Base-by-base conservation (phyloP, 257 asterid genomes). In the Marsdenia floribunda region DNA sequence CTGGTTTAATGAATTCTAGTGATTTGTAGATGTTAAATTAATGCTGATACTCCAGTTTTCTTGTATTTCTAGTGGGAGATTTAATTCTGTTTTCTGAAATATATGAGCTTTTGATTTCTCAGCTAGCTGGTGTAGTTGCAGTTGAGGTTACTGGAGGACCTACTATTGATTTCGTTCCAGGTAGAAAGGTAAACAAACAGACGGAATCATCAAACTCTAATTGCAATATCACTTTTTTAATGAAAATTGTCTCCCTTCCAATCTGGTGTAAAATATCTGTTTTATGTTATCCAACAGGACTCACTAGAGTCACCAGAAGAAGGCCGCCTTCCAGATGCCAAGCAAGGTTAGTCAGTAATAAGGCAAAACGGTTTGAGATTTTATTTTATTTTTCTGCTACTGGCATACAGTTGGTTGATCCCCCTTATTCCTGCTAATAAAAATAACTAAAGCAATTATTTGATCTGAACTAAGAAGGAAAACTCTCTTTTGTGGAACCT, bases 61-160 rank as follows among this genome's bases (percentile, higher is more conserved):
- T 24, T 61, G n/a, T 13, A 11, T 4, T 19, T 29, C 33, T 16
- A 74, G 47, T 16, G 11, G 13, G 52, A 33, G 47, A 46, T 22
- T 1, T 22, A 9, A 13, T 66, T 38, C 24, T 26, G 19, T 50
- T 69, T 15, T 58, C 57, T 15, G 63, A 70, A 55, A 53, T 75
- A 38, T 68, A 38, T 68, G 57, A 69, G 19, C 11, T 72, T 29
- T 26, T 40, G 79, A 50, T 21, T 47, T 80, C 74, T 81, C 86
- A 92, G 97, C 93, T 92, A 58, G 97, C 96, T 69, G 98, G 98
- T 47, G 89, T 90, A 19, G 94, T 92, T 79, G 97, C 98, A 16
- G 93, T 92, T 75, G 98, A 92, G 82, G 80, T 87, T 63, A 90
- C 96, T 29, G 98, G 96, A 73, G 98, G 98, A 67, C 98, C 98